Conservation (phyloP, 768 basidiomycete species). For the Leccinum longicurvipes region DNA sequence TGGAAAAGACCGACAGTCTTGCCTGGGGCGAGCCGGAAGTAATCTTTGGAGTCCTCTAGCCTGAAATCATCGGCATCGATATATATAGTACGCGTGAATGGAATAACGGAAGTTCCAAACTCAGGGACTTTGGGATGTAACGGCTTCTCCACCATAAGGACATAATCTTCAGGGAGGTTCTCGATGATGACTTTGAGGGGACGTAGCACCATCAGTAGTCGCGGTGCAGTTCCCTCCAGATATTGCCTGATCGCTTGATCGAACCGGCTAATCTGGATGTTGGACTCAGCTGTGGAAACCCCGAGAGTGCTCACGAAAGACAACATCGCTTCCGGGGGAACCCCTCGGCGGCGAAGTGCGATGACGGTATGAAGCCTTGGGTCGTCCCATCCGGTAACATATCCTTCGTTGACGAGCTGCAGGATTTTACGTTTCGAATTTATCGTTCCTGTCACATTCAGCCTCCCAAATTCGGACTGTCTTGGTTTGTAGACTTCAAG, state of each 20-base stretch:
- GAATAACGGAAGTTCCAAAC: conserved; percentile 76
- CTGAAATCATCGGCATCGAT: conserved; percentile 96
- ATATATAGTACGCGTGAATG: conserved; percentile 85
- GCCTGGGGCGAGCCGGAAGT: conserved; percentile 96
- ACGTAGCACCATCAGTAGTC: conserved; percentile 86
- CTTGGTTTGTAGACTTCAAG: conserved; percentile 96
- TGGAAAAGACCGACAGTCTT: conserved; percentile 97
- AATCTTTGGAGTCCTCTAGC: conserved; percentile 85
- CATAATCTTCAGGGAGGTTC: conserved; percentile 85
- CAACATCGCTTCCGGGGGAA: conserved; percentile 94
- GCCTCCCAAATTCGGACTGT: conserved; percentile 94
- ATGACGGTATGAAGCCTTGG: conserved; percentile 96
- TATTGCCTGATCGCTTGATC: conserved; percentile 87
- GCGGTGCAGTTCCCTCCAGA: conserved; percentile 83
- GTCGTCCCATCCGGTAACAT: conserved; percentile 95
- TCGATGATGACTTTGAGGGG: conserved; percentile 91
- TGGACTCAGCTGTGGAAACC: conserved; percentile 80
- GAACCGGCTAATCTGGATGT: conserved; percentile 85
- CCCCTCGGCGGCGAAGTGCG: conserved; percentile 89
- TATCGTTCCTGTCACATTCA: conserved; percentile 91
- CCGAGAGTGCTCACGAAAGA: conserved; percentile 94
- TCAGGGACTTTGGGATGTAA: conserved; percentile 91
- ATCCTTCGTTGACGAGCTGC: conserved; percentile 77
- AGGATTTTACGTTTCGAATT: conserved; percentile 96
- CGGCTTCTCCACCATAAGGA: conserved; percentile 81